A percentile compares a stretch with the other conserved stretches of the same genome.
phyloP scores from a whole-genome alignment of 2,329 filamentous ascomycete species.

The Epicoccum sorghinum region DNA sequence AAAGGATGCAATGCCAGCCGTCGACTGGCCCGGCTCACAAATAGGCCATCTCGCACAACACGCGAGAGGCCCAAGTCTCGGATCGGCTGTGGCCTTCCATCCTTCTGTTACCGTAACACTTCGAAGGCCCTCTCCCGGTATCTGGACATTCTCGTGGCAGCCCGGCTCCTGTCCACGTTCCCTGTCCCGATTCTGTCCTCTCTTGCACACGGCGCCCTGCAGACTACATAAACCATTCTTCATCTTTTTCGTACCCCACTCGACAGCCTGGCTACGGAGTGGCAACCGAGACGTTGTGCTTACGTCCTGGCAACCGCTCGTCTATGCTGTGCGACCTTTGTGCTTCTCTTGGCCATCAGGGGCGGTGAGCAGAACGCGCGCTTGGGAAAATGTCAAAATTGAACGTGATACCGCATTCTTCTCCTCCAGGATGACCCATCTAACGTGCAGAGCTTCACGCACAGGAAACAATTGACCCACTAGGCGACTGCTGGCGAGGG shows the following conservation, averaged over 20 bases:
- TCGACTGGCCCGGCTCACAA: background rate
- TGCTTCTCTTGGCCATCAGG: conserved; percentile 1
- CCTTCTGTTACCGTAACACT: conserved; percentile 15
- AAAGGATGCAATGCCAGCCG: background rate
- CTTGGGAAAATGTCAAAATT: conserved; percentile 1
- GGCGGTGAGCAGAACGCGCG: conserved; percentile 16
- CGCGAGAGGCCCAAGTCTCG: background rate
- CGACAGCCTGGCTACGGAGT: background rate
- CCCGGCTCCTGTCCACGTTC: background rate
- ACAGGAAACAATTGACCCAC: background rate
- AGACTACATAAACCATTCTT: conserved; percentile 1
- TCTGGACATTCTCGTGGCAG: conserved; percentile 16
- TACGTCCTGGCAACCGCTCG: conserved; percentile 2
- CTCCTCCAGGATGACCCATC: conserved; percentile 6
- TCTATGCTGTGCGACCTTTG: conserved; percentile 9
- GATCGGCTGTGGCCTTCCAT: conserved; percentile 1
- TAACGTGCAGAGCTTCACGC: background rate
- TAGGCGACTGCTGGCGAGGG: background rate
- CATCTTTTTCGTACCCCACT: background rate
- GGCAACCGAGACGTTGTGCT: background rate
- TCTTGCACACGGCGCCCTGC: conserved; percentile 8
- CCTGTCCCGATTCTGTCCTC: background rate
- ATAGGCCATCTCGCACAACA: background rate
- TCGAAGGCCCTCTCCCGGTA: background rate
- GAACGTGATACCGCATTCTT: conserved; percentile 6